Conservation (phyloP, 345 rosid genomes). For the Boechera retrofracta region DNA sequence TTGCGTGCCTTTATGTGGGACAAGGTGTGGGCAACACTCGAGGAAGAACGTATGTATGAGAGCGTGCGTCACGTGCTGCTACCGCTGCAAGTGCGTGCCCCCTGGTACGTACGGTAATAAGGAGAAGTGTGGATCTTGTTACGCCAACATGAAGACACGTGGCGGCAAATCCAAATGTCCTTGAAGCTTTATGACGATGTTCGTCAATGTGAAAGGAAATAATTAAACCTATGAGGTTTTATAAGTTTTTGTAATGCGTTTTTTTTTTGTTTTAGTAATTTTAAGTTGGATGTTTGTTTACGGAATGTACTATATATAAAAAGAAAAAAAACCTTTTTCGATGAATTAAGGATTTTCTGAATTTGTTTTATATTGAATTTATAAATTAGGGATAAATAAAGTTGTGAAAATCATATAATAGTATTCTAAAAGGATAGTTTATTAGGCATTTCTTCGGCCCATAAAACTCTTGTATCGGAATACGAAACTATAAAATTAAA, state of each 20-base stretch:
- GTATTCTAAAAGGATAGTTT: not conserved
- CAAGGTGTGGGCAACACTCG: constrained; percentile 77
- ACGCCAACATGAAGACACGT: constrained; percentile 80
- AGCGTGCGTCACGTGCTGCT: constrained; percentile 90
- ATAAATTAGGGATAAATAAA: not conserved
- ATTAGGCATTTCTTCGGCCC: not conserved
- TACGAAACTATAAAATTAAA: not conserved
- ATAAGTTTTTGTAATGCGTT: constrained; percentile 27
- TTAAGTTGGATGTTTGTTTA: constrained; percentile 26
- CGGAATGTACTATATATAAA: constrained; percentile 22
- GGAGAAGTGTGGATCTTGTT: constrained; percentile 86
- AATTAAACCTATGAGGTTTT: not conserved
- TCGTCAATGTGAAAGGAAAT: not conserved
- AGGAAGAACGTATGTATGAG: constrained; percentile 67
- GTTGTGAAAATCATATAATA: not conserved
- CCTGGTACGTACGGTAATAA: constrained; percentile 92
- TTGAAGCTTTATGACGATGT: constrained; percentile 35
- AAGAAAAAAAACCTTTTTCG: not conserved
- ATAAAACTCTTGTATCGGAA: not conserved
- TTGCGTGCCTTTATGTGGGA: constrained; percentile 73
- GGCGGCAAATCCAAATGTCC: constrained; percentile 75
- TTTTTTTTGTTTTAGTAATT: constrained; percentile 9
- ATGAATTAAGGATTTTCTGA: not conserved
- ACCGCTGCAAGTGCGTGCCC: constrained; percentile 92
- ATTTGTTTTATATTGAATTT: not conserved